Evolutionary conservation across 768 basidiomycete species (phyloP).

Genomic region (Cystobasidium onofrii): DNA sequence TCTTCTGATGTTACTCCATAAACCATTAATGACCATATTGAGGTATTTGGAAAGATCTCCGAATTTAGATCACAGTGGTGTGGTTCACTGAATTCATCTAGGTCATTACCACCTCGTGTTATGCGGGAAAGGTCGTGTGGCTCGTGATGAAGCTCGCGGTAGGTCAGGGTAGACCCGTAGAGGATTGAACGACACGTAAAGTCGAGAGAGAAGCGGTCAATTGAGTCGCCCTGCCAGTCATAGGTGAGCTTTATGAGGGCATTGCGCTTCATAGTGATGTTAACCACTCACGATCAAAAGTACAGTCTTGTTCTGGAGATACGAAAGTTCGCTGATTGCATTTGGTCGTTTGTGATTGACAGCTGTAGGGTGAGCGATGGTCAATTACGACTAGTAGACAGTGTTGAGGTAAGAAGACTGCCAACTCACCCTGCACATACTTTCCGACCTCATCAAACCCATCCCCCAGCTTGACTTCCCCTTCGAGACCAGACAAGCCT

Average conservation of each 20-base stretch:
- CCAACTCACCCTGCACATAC: not conserved
- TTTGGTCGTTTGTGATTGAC: not conserved
- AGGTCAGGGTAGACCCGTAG: not conserved
- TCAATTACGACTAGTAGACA: too few species aligned
- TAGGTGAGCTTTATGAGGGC: too few species aligned
- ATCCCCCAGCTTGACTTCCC: not conserved
- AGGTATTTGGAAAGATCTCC: not conserved
- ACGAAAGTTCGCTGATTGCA: not conserved
- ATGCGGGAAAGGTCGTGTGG: not conserved
- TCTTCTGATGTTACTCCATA: slow-evolving; percentile 8
- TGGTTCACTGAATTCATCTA: slow-evolving; percentile 4
- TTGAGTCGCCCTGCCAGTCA: not conserved
- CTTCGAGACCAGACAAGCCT: not conserved
- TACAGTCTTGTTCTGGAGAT: slow-evolving; percentile 6
- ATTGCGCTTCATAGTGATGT: not conserved
- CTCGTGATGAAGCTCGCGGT: not conserved
- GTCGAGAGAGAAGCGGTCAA: slow-evolving; percentile 7
- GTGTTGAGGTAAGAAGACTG: too few species aligned
- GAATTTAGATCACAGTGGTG: not conserved
- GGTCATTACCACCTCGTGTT: not conserved
- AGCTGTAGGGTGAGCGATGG: not conserved
- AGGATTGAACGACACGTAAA: not conserved
- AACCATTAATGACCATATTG: slow-evolving; percentile 2
- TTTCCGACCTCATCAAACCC: slow-evolving; percentile 1
- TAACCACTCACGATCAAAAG: not conserved